Percentiles rank a stretch among this genome's conserved stretches.
These are phyloP conservation scores for Pugionium cornutum DNA, from an alignment of 345 rosid species.

Conservation along the genomic window DNA sequence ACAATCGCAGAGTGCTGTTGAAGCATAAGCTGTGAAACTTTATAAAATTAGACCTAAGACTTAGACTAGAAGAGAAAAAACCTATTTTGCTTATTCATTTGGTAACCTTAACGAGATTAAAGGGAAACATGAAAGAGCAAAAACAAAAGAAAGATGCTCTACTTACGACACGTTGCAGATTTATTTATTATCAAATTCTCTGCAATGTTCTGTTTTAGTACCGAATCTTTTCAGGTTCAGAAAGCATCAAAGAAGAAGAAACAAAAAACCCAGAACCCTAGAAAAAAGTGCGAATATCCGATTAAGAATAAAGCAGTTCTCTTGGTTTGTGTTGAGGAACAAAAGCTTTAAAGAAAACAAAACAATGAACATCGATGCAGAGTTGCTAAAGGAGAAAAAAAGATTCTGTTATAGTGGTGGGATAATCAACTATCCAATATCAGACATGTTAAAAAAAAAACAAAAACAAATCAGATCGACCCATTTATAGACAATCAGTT, in stretches of 20 bases:
- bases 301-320: constrained; percentile 35
- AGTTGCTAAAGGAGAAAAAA: constrained; percentile 4
- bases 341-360: constrained; percentile 20
- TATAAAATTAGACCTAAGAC: background rate
- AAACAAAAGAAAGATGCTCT: constrained; percentile 26
- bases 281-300: constrained; percentile 36
- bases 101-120: constrained; percentile 26
- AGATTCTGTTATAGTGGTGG: constrained; percentile 13
- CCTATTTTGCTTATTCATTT: constrained; percentile 26
- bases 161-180: constrained; percentile 37
- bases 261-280: constrained; percentile 44
- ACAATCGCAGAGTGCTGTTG: constrained; percentile 29
- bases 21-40: constrained; percentile 36
- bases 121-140: constrained; percentile 24
- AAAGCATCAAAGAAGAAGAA: constrained; percentile 43
- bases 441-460: no score
- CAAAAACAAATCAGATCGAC: background rate
- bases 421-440: constrained; percentile 10
- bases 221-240: constrained; percentile 40
- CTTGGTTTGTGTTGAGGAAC: constrained; percentile 37
- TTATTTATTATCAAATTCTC: constrained; percentile 31
- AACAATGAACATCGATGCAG: constrained; percentile 18
- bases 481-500: constrained; percentile 15
- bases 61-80: constrained; percentile 37
- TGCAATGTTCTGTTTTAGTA: constrained; percentile 10